Conservation (phyloP, 148 eudicot species). For the Arbutus unedo region DNA sequence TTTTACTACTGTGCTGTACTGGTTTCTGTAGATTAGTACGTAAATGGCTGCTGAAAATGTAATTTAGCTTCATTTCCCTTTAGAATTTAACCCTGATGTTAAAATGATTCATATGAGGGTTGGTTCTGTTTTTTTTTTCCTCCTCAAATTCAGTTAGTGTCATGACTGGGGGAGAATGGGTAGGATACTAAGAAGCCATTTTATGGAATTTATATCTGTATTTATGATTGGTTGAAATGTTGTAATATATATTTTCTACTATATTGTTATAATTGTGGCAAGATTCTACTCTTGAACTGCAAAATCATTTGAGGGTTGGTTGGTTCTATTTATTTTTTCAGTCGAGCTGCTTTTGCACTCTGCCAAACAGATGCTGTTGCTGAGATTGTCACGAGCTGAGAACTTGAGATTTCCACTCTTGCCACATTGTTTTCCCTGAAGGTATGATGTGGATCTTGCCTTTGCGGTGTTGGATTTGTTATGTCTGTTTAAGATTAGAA, state of each 20-base stretch:
- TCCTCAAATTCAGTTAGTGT: neutral
- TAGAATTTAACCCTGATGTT: neutral
- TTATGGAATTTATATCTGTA: neutral
- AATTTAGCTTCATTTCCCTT: neutral
- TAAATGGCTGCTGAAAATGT: conserved; percentile 2
- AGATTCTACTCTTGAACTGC: conserved; percentile 1
- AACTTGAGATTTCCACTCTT: conserved; percentile 70
- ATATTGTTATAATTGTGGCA: too few species aligned
- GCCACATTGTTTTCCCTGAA: conserved; percentile 62
- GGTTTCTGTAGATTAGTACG: neutral
- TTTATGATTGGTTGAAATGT: neutral
- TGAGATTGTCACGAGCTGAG: conserved; percentile 33
- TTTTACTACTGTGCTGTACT: neutral
- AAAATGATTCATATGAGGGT: neutral
- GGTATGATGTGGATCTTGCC: conserved; percentile 31
- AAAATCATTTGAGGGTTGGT: too few species aligned
- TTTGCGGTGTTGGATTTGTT: neutral
- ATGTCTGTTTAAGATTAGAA: neutral
- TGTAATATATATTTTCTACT: neutral
- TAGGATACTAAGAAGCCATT: neutral
- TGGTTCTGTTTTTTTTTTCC: neutral
- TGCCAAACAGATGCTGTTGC: conserved; percentile 55
- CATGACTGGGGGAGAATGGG: neutral
- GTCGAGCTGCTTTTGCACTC: conserved; percentile 75
- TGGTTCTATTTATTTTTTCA: too few species aligned